Evolutionary conservation across 345 rosid species (phyloP).

Genomic region (rapeseed (Brassica napus)): DNA sequence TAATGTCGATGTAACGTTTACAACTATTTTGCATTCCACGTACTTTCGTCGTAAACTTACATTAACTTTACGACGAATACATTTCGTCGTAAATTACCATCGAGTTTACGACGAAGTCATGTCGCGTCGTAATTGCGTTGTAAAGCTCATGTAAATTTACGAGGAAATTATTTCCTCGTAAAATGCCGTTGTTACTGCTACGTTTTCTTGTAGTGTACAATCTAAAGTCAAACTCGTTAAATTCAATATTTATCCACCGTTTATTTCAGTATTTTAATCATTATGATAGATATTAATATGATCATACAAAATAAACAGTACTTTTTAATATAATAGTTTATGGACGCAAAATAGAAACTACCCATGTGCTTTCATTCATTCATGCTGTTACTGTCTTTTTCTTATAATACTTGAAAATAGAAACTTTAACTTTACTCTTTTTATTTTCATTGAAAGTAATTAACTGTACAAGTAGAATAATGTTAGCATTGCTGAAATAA

Average conservation of each 20-base stretch:
- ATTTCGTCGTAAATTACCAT: too few relatives aligned
- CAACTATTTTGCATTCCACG: too few relatives aligned
- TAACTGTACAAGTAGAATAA: not conserved
- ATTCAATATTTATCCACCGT: slow-evolving; percentile 30
- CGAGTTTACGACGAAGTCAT: too few relatives aligned
- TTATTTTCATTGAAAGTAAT: not conserved
- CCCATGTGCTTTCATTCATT: slow-evolving; percentile 33
- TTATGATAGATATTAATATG: not conserved
- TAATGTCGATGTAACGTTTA: too few relatives aligned
- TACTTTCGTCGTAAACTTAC: too few relatives aligned
- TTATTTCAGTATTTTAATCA: not conserved
- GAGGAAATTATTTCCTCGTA: too few relatives aligned
- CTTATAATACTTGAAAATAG: not conserved
- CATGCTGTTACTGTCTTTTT: slow-evolving; percentile 20
- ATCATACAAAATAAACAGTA: not conserved
- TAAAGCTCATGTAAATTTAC: too few relatives aligned
- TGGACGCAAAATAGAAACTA: slow-evolving; percentile 4
- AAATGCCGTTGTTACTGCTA: too few relatives aligned
- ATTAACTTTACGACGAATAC: too few relatives aligned
- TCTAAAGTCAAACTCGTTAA: slow-evolving; percentile 21
- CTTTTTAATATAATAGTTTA: not conserved
- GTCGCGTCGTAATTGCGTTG: too few relatives aligned
- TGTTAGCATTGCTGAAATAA: not conserved
- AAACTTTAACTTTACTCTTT: not conserved
- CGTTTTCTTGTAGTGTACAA: too few relatives aligned